phyloP scores from a whole-genome alignment of 306 rosid genomes.

The Psophocarpus tetragonolobus region DNA sequence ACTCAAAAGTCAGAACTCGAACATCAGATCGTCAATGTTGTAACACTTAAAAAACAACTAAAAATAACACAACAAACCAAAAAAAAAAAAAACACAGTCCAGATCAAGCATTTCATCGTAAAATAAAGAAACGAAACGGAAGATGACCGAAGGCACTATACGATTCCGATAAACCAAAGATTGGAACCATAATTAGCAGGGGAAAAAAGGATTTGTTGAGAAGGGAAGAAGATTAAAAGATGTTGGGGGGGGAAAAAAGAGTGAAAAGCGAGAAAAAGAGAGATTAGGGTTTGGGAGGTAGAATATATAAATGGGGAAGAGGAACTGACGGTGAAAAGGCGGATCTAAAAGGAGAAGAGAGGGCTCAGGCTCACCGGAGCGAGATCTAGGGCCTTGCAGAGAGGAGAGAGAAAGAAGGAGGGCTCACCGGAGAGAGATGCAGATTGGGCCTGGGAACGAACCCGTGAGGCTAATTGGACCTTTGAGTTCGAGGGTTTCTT shows the following conservation, averaged over 20 bases:
- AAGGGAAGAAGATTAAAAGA: not conserved
- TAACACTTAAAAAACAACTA: not conserved
- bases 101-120: conserved; percentile 24
- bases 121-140: not conserved
- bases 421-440: conserved; percentile 40
- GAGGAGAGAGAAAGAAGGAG: conserved; percentile 36
- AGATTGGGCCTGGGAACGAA: conserved; percentile 82
- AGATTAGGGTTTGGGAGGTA: conserved; percentile 36
- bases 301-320: not conserved
- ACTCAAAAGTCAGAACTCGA: conserved; percentile 40
- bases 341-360: conserved; percentile 48
- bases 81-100: not conserved
- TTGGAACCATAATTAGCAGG: not conserved
- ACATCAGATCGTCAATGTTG: conserved; percentile 3
- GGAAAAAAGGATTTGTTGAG: too few relatives aligned
- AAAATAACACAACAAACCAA: not conserved
- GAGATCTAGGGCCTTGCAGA: conserved; percentile 80
- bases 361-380: conserved; percentile 44
- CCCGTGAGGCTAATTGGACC: conserved; percentile 96
- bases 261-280: not conserved
- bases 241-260: not conserved
- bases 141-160: not conserved
- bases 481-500: conserved; percentile 30
- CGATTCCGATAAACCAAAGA: not conserved
- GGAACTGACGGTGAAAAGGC: not conserved